Evolutionary conservation across 805 yeast genomes (phyloP).

Genomic region (Candida manassasensis): DNA sequence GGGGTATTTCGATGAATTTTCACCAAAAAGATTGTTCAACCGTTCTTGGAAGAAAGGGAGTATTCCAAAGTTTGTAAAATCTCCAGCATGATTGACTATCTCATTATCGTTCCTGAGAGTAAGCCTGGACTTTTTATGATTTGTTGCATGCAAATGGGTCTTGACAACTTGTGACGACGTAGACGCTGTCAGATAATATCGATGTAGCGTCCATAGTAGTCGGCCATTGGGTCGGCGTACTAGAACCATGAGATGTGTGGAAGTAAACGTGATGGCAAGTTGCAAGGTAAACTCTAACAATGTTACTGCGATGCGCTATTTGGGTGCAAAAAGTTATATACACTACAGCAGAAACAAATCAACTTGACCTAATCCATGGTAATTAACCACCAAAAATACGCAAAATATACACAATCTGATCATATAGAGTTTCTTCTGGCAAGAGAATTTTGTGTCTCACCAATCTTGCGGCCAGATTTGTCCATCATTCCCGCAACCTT

Average conservation of each 20-base stretch:
- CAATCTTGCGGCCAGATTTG: constrained; percentile 9
- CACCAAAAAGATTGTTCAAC: constrained; percentile 12
- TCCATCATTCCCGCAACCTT: constrained; percentile 49
- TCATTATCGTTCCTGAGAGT: too few relatives aligned
- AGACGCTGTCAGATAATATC: neutral
- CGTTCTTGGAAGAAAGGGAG: constrained; percentile 21
- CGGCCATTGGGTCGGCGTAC: neutral
- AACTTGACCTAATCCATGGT: too few relatives aligned
- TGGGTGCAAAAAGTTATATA: neutral
- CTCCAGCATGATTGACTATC: constrained; percentile 6
- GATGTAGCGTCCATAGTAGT: neutral
- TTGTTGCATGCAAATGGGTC: too few relatives aligned
- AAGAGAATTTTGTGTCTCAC: constrained; percentile 18
- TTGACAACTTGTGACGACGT: too few relatives aligned
- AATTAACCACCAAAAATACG: too few relatives aligned
- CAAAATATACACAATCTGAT: too few relatives aligned
- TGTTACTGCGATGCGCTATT: too few relatives aligned
- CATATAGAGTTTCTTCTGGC: constrained; percentile 64
- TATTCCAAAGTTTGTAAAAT: constrained; percentile 18
- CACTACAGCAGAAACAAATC: neutral
- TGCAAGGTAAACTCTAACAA: too few relatives aligned
- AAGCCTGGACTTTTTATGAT: too few relatives aligned
- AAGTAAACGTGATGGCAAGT: too few relatives aligned
- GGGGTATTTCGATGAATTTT: constrained; percentile 6
- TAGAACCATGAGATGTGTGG: neutral